Conservation (phyloP, 2,329 filamentous ascomycete genomes). For the Trichoderma sp. region DNA sequence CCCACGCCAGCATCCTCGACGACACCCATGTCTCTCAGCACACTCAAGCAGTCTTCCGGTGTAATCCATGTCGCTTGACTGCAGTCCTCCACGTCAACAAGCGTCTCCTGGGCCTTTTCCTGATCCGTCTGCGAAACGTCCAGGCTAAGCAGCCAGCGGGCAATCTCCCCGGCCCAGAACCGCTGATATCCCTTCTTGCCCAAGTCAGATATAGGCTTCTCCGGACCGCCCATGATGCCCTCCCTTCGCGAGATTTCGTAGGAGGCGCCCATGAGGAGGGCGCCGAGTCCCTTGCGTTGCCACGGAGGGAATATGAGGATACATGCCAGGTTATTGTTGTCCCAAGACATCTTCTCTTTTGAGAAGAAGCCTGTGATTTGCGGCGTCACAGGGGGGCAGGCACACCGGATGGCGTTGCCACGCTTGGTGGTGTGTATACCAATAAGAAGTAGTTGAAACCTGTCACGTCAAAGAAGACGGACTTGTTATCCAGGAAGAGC, state of each 20-base stretch:
- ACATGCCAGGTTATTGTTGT: slow-evolving; percentile 96
- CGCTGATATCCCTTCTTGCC: slow-evolving; percentile 79
- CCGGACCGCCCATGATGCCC: slow-evolving; percentile 82
- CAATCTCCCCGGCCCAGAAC: slow-evolving; percentile 85
- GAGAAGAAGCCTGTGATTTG: slow-evolving; percentile 92
- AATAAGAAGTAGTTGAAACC: slow-evolving; percentile 95
- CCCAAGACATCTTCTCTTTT: slow-evolving; percentile 98
- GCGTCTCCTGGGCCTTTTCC: slow-evolving; percentile 38
- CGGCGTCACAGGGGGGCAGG: slow-evolving; percentile 26
- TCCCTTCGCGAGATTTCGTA: slow-evolving; percentile 90
- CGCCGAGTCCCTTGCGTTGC: slow-evolving; percentile 86
- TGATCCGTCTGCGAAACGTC: slow-evolving; percentile 38
- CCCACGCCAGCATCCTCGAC: slow-evolving; percentile 58
- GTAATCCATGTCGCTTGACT: slow-evolving; percentile 80
- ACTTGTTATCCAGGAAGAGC: slow-evolving; percentile 97
- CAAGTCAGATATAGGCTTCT: slow-evolving; percentile 87
- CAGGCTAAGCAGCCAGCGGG: slow-evolving; percentile 61
- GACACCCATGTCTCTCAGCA: slow-evolving; percentile 78
- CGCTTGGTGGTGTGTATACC: slow-evolving; percentile 62
- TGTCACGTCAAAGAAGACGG: slow-evolving; percentile 94
- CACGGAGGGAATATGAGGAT: slow-evolving; percentile 96
- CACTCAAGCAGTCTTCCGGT: slow-evolving; percentile 76
- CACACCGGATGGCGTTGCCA: slow-evolving; percentile 24
- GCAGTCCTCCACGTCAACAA: slow-evolving; percentile 70
- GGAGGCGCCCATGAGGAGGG: slow-evolving; percentile 86